phyloP scores from a whole-genome alignment of 352 stramenopile species.

The Phytophthora crassamura region DNA sequence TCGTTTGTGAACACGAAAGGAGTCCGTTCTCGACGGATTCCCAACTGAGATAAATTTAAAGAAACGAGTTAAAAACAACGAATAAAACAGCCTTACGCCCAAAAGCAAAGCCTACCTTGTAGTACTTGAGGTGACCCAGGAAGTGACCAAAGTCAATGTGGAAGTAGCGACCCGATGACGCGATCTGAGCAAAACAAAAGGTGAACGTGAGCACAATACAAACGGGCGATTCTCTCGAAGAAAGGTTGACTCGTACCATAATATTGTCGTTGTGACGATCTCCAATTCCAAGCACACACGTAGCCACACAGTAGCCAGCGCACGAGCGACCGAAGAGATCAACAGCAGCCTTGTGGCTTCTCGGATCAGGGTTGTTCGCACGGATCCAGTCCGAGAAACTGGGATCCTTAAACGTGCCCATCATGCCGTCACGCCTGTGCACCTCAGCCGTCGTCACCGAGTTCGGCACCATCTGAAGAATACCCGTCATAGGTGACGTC shows the following conservation, averaged over 20 bases:
- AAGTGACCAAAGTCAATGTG: constrained; percentile 92
- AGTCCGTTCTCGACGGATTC: constrained; percentile 82
- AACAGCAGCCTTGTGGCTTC: constrained; percentile 70
- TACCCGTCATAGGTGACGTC: constrained; percentile 91
- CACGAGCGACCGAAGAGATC: constrained; percentile 89
- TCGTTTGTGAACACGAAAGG: constrained; percentile 91
- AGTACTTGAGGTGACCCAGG: constrained; percentile 90
- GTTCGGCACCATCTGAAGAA: constrained; percentile 93
- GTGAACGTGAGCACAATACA: neutral
- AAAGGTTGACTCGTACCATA: constrained; percentile 71
- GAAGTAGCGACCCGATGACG: constrained; percentile 82
- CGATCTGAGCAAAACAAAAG: constrained; percentile 48
- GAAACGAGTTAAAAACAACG: neutral
- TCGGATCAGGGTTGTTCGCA: constrained; percentile 76
- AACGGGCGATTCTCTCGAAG: neutral
- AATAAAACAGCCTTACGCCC: neutral
- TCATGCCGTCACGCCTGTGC: constrained; percentile 82
- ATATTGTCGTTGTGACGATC: constrained; percentile 97
- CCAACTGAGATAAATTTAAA: constrained; percentile 47
- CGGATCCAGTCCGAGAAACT: constrained; percentile 88
- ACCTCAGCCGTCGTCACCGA: constrained; percentile 95
- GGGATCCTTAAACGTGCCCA: constrained; percentile 85
- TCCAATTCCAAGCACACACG: constrained; percentile 94
- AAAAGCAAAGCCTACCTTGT: constrained; percentile 34
- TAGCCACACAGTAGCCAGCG: constrained; percentile 94